phyloP scores from a whole-genome alignment of 768 basidiomycete genomes.

The Porpolomopsis calyptriformis region DNA sequence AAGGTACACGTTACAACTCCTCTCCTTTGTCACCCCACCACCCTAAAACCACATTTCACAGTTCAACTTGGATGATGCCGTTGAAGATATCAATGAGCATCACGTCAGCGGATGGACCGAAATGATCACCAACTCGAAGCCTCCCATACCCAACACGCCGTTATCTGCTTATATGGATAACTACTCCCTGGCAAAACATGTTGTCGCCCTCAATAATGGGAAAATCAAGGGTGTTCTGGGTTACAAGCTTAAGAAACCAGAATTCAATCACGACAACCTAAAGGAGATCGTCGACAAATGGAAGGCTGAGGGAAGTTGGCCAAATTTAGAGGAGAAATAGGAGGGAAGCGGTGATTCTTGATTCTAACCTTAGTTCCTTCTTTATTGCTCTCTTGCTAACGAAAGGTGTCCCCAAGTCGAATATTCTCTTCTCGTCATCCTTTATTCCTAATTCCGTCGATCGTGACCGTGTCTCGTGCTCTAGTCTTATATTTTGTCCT shows the following conservation, averaged over 20 bases:
- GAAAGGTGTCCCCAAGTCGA: too few species aligned
- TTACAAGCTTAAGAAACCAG: conserved; percentile 53
- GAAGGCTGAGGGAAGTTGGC: conserved; percentile 61
- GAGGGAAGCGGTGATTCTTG: background rate
- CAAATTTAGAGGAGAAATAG: conserved; percentile 14
- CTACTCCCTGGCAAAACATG: conserved; percentile 58
- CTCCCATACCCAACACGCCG: conserved; percentile 61
- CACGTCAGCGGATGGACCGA: conserved; percentile 77
- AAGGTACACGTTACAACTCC: conserved; percentile 35
- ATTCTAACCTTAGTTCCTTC: background rate
- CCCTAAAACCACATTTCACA: conserved; percentile 16
- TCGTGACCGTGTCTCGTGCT: too few species aligned
- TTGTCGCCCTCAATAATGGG: conserved; percentile 53
- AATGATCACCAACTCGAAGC: conserved; percentile 63
- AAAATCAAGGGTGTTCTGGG: conserved; percentile 70
- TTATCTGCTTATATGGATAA: conserved; percentile 73
- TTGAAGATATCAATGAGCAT: conserved; percentile 78
- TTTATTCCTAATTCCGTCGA: too few species aligned
- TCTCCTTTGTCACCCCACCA: conserved; percentile 6
- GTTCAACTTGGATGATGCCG: conserved; percentile 52
- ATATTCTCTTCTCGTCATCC: too few species aligned
- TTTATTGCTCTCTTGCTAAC: background rate
- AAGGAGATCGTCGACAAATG: conserved; percentile 70
- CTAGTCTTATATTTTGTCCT: too few species aligned
- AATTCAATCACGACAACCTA: conserved; percentile 50